A percentile compares a stretch with the other conserved stretches of the same genome.
These are phyloP conservation scores for Thelephora aurantiotincta DNA, from an alignment of 768 basidiomycete genomes.

Conservation along the genomic window DNA sequence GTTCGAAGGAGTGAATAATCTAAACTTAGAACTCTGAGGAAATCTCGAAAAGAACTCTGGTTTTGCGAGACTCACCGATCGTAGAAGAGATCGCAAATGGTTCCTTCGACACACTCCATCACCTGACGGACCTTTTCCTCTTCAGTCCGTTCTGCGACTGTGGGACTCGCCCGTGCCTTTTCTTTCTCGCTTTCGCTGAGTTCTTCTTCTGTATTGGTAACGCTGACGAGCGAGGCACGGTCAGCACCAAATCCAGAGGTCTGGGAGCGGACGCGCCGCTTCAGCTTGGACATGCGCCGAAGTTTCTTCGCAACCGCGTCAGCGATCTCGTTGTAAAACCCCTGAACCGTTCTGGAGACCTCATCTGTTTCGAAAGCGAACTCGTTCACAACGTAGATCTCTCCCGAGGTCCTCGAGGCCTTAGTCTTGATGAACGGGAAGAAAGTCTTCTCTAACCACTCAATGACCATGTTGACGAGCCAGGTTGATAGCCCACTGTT, in stretches of 20 bases:
- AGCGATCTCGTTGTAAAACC: background rate
- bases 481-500: background rate
- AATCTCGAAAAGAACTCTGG: background rate
- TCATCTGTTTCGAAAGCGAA: background rate
- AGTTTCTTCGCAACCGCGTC: background rate
- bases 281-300: background rate
- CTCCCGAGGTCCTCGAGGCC: background rate
- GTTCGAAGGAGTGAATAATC: slow-evolving; percentile 64
- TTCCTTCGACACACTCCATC: slow-evolving; percentile 61
- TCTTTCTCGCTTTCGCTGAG: slow-evolving; percentile 7
- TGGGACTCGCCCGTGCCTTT: slow-evolving; percentile 7
- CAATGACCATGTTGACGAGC: background rate
- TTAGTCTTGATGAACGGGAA: background rate
- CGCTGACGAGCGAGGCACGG: background rate
- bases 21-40: slow-evolving; percentile 14
- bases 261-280: background rate
- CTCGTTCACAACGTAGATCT: background rate
- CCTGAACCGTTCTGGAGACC: background rate
- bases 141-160: slow-evolving; percentile 10
- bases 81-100: slow-evolving; percentile 65
- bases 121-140: slow-evolving; percentile 35
- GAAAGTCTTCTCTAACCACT: background rate
- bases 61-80: slow-evolving; percentile 43
- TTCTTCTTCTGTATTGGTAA: slow-evolving; percentile 4
- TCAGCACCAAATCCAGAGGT: background rate